Percentiles rank a stretch among this genome's conserved stretches.
phyloP scores from a whole-genome alignment of 352 stramenopile genomes.

The Halophytophthora polymorphica region DNA sequence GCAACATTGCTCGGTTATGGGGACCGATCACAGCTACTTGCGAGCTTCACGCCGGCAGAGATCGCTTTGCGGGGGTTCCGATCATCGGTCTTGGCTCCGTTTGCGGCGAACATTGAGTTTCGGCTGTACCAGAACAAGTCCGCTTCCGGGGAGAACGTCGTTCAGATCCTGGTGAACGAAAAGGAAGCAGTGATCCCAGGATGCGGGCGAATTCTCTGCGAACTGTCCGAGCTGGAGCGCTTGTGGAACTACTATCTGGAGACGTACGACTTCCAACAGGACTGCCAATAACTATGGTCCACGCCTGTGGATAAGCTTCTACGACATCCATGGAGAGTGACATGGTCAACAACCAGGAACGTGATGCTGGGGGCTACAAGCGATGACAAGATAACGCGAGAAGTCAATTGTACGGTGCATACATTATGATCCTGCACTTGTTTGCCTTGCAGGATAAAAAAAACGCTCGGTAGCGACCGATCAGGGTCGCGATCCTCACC shows the following conservation, averaged over 20 bases:
- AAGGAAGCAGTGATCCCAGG: constrained; percentile 22
- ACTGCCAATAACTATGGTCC: constrained; percentile 30
- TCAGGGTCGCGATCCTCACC: too few relatives aligned
- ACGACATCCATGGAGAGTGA: too few relatives aligned
- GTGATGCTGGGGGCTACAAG: too few relatives aligned
- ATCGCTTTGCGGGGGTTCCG: constrained; percentile 35
- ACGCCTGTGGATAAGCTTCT: too few relatives aligned
- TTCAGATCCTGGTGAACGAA: constrained; percentile 54
- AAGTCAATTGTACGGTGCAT: too few relatives aligned
- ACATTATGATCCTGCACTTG: too few relatives aligned
- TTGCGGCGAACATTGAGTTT: constrained; percentile 51
- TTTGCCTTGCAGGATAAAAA: too few relatives aligned
- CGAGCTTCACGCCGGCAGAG: constrained; percentile 20
- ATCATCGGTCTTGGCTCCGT: constrained; percentile 39
- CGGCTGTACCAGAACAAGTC: constrained; percentile 31
- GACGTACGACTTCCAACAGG: constrained; percentile 26
- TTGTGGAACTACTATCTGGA: constrained; percentile 35
- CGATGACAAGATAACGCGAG: too few relatives aligned
- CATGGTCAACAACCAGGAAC: too few relatives aligned
- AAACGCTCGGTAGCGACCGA: too few relatives aligned
- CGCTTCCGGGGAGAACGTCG: constrained; percentile 14
- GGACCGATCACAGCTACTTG: constrained; percentile 23
- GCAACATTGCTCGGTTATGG: constrained; percentile 48
- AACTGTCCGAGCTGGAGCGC: constrained; percentile 21
- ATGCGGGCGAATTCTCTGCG: constrained; percentile 22